Base-by-base conservation (phyloP, 2,329 filamentous ascomycete genomes). In the Leptosphaerulina australis region DNA sequence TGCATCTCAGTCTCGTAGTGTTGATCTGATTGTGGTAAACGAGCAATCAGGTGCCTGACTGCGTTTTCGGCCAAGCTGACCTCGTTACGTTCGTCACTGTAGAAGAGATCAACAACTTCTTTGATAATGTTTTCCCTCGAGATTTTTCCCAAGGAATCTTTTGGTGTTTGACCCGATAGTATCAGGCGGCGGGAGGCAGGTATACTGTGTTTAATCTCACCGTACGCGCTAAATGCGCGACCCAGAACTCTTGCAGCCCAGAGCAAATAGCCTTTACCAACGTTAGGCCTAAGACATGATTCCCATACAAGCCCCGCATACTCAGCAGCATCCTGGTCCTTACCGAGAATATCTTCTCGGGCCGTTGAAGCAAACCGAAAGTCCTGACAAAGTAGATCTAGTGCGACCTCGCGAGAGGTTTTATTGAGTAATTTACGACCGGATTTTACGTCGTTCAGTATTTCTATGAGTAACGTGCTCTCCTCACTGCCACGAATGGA, bases 221-320 rank as follows among this genome's bases (percentile, higher is more conserved):
- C 91, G 21, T 85, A 89, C 12, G 88, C 66, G 31, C 66, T 63
- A 44, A 70, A 97, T 0, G 90, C 87, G 67, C 91, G 84, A 6
- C 95, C 94, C 34, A 97, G 79, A 2, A 92, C 88, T 55, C 87
- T 83, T 3, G 90, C 92, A 34, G 90, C 88, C 95, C 95, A 99
- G 1, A 89, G 77, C 0, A 91, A 76, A 68, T 94, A 97, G 12
- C 84, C 81, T 20, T 82, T 76, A 47, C 85, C 88, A 12, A 87
- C 77, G 1, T 81, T 76, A 28, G 81, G 77, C n/a, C 82, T 79
- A 50, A 83, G 80, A 59, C 91, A 88, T 31, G 88, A 91, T 66
- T 87, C 86, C 86, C 88, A 94, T 0, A 97, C 80, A 14, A 85
- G 82, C 10, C 85, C 77, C 2, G 85, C 83, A 64, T 87, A 84